Conservation (phyloP, 2,329 filamentous ascomycete species). For the Ophiostoma quercus region DNA sequence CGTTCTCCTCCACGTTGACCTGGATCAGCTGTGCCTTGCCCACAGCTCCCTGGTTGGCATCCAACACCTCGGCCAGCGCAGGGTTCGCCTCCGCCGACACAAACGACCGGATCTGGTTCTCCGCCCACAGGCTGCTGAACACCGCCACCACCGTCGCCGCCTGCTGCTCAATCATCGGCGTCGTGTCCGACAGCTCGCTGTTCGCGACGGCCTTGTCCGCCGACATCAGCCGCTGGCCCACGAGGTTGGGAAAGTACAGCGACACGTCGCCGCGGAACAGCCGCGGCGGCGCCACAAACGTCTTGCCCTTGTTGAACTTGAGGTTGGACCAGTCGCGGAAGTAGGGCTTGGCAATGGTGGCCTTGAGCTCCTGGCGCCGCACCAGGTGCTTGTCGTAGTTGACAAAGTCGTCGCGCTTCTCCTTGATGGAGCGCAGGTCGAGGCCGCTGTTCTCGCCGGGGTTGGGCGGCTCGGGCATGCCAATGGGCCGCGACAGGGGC, state of each 20-base stretch:
- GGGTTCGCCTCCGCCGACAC: conserved; percentile 61
- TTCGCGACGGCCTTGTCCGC: conserved; percentile 38
- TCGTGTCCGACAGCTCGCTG: conserved; percentile 71
- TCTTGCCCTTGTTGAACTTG: conserved; percentile 78
- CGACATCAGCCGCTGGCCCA: conserved; percentile 68
- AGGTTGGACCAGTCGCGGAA: conserved; percentile 94
- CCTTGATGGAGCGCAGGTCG: conserved; percentile 59
- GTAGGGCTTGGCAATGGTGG: conserved; percentile 65
- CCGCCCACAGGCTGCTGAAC: conserved; percentile 80
- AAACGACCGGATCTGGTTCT: conserved; percentile 72
- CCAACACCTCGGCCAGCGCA: conserved; percentile 59
- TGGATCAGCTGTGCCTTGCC: conserved; percentile 64
- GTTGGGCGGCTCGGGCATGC: conserved; percentile 66
- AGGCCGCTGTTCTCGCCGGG: conserved; percentile 77
- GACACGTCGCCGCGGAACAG: conserved; percentile 77
- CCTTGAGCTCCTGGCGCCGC: conserved; percentile 68
- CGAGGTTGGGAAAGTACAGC: conserved; percentile 90
- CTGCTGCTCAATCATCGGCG: conserved; percentile 51
- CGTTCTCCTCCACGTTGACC: conserved; percentile 83
- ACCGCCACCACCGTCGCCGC: conserved; percentile 71
- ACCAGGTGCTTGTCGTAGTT: conserved; percentile 79
- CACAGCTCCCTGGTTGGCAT: conserved; percentile 39
- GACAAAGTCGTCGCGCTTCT: conserved; percentile 74
- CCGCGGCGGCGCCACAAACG: conserved; percentile 78
- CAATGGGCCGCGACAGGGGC: conserved; percentile 69